These are phyloP conservation scores for Lachancea dasiensis DNA, from an alignment of 805 yeast genomes.

Conservation along the genomic window DNA sequence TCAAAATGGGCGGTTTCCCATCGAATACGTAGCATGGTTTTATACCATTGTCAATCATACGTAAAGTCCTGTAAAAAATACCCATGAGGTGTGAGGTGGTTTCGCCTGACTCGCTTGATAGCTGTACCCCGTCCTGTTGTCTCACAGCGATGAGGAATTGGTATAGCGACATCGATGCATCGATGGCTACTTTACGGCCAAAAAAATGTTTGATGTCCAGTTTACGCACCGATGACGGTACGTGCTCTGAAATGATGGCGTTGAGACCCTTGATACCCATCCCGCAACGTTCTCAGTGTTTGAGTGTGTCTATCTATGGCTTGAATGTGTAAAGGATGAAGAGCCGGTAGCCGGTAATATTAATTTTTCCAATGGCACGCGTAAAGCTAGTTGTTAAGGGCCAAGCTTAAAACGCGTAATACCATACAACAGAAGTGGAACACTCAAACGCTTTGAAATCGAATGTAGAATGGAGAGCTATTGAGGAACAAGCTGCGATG, in stretches of 20 bases:
- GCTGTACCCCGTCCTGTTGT: constrained; percentile 93
- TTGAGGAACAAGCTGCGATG: too few relatives aligned
- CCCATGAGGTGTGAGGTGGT: constrained; percentile 95
- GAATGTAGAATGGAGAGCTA: too few relatives aligned
- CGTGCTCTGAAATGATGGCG: constrained; percentile 81
- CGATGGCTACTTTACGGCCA: constrained; percentile 95
- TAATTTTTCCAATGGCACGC: neutral
- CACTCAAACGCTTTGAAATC: too few relatives aligned
- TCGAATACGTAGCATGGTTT: constrained; percentile 97
- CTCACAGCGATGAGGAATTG: constrained; percentile 95
- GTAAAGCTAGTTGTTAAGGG: neutral
- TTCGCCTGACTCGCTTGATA: constrained; percentile 83
- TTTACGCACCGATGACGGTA: constrained; percentile 72
- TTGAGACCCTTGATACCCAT: constrained; percentile 74
- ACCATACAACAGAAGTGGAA: too few relatives aligned
- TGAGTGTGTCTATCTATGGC: neutral
- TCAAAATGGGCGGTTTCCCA: constrained; percentile 93
- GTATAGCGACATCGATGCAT: constrained; percentile 93
- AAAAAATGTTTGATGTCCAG: constrained; percentile 79
- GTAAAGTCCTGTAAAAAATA: constrained; percentile 85
- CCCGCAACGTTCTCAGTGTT: neutral
- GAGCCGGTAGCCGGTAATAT: neutral
- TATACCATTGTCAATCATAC: constrained; percentile 87
- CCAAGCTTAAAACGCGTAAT: too few relatives aligned
- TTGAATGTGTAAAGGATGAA: too few relatives aligned